Evolutionary conservation across 2,329 filamentous ascomycete species (phyloP).

Genomic region (Fusarium guadeloupense): DNA sequence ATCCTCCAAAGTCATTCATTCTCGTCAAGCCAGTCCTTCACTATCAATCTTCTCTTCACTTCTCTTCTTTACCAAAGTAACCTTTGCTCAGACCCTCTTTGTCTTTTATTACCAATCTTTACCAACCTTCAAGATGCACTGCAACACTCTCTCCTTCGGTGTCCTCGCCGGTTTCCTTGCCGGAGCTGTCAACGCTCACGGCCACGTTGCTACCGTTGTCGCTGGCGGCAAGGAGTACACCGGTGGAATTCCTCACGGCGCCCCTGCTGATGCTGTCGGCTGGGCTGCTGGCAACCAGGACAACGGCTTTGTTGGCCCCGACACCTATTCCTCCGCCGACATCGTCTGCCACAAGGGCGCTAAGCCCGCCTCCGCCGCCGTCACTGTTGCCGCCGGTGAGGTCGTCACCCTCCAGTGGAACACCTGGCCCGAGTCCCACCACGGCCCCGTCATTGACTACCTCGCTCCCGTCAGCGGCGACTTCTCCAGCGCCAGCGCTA

Average conservation of each 20-base stretch:
- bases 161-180: slow-evolving; percentile 38
- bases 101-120: background rate
- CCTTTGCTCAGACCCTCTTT: background rate
- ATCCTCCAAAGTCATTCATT: background rate
- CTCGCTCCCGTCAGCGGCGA: slow-evolving; percentile 62
- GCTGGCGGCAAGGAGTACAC: slow-evolving; percentile 45
- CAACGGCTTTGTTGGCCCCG: slow-evolving; percentile 59
- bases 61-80: background rate
- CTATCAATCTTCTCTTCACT: background rate
- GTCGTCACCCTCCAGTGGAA: slow-evolving; percentile 69
- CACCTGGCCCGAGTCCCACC: slow-evolving; percentile 71
- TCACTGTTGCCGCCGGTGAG: slow-evolving; percentile 65
- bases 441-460: slow-evolving; percentile 70
- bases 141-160: slow-evolving; percentile 16
- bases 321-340: slow-evolving; percentile 49
- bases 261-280: slow-evolving; percentile 46
- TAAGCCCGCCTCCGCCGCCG: slow-evolving; percentile 51
- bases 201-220: slow-evolving; percentile 41
- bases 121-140: slow-evolving; percentile 15
- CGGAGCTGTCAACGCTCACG: slow-evolving; percentile 43
- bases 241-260: slow-evolving; percentile 43
- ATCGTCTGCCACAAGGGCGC: slow-evolving; percentile 60
- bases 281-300: slow-evolving; percentile 50
- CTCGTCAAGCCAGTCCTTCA: slow-evolving; percentile 8
- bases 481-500: slow-evolving; percentile 62